phyloP scores from a whole-genome alignment of 495 filamentous ascomycete genomes.

The Trichoderma virens region DNA sequence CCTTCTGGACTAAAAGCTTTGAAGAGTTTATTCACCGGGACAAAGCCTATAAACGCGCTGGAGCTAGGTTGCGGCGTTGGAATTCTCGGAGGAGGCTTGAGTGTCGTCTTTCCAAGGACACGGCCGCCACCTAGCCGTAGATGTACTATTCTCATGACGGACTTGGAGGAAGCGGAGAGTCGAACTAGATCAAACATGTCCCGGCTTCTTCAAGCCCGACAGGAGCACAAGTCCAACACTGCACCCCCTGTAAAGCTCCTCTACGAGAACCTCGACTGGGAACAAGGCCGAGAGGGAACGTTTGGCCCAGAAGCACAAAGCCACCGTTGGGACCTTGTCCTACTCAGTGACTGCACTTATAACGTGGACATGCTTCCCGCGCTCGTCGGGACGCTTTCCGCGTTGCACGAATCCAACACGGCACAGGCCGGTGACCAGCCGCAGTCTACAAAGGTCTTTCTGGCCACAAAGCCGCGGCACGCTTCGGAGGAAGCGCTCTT shows the following conservation, averaged over 20 bases:
- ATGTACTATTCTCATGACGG: conserved; percentile 64
- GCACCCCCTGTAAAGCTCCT: conserved; percentile 16
- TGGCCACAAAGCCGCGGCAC: conserved; percentile 82
- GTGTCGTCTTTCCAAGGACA: conserved; percentile 28
- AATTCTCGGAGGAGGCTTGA: conserved; percentile 69
- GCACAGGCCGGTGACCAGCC: conserved; percentile 26
- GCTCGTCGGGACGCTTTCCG: conserved; percentile 61
- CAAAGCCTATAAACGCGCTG: conserved; percentile 44
- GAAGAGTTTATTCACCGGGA: background rate
- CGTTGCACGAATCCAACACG: conserved; percentile 30
- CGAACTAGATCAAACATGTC: conserved; percentile 37
- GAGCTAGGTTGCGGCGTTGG: conserved; percentile 85
- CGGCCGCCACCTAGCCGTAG: conserved; percentile 12
- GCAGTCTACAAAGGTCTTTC: conserved; percentile 40
- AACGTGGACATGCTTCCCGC: conserved; percentile 74
- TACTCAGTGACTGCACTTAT: conserved; percentile 92
- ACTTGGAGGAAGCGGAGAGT: conserved; percentile 66
- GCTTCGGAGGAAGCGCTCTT: conserved; percentile 75
- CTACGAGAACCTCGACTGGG: conserved; percentile 73
- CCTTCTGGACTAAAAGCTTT: background rate
- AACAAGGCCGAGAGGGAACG: conserved; percentile 28
- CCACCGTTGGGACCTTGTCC: conserved; percentile 57
- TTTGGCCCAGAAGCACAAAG: conserved; percentile 31
- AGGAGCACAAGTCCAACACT: background rate
- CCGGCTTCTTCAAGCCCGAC: conserved; percentile 17